phyloP scores from a whole-genome alignment of 164 flowering plant genomes.

The Liriodendron chinense region DNA sequence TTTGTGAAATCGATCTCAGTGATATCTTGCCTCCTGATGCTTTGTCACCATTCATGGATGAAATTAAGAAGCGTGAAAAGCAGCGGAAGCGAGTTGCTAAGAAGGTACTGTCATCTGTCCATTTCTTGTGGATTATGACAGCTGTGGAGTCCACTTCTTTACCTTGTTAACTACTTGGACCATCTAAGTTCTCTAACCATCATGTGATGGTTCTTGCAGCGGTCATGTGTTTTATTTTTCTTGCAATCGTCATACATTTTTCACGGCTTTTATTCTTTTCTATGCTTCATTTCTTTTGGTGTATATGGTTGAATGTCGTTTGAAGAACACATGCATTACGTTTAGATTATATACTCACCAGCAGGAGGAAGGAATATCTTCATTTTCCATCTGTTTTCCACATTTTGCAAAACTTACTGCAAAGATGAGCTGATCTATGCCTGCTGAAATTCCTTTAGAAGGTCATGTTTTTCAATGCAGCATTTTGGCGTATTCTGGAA shows the following conservation, averaged over 20 bases:
- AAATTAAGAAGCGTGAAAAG: slow-evolving; percentile 84
- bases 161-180: neutral
- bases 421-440: neutral
- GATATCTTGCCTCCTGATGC: slow-evolving; percentile 60
- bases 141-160: neutral
- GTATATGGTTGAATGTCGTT: neutral
- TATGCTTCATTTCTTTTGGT: neutral
- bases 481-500: neutral
- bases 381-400: neutral
- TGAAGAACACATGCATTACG: neutral
- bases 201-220: neutral
- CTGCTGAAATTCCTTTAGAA: neutral
- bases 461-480: neutral
- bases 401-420: neutral
- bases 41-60: slow-evolving; percentile 78
- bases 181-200: neutral
- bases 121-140: neutral
- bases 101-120: slow-evolving; percentile 45
- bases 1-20: slow-evolving; percentile 86
- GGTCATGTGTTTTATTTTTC: neutral
- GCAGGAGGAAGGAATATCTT: neutral
- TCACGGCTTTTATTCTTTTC: neutral
- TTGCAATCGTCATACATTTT: neutral
- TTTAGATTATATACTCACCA: neutral
- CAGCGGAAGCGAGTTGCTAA: slow-evolving; percentile 73